phyloP scores from a whole-genome alignment of 306 rosid genomes.

The Medicago truncatula region DNA sequence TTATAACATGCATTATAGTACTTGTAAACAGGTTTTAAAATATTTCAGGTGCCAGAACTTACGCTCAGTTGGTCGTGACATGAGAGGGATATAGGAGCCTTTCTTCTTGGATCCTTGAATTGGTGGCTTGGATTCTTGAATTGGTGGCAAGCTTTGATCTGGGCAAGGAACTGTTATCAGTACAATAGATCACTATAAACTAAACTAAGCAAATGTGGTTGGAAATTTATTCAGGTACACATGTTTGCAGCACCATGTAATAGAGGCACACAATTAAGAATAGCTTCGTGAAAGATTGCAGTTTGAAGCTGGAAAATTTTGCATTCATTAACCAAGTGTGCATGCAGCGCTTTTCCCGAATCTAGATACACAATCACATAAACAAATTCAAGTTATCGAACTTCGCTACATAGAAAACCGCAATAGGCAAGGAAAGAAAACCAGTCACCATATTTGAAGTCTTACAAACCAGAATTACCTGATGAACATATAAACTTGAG shows the following conservation, averaged over 20 bases:
- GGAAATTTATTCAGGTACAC: conserved; percentile 15
- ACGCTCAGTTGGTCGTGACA: conserved; percentile 94
- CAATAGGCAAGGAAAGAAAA: conserved; percentile 22
- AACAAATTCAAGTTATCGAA: conserved; percentile 32
- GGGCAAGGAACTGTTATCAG: conserved; percentile 45
- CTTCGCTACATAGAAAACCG: neutral
- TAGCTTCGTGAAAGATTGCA: conserved; percentile 81
- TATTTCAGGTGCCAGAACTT: conserved; percentile 49
- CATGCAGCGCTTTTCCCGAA: conserved; percentile 60
- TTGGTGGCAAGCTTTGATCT: conserved; percentile 54
- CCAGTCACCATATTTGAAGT: conserved; percentile 8
- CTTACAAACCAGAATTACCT: conserved; percentile 59
- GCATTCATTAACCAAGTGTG: conserved; percentile 71
- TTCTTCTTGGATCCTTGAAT: conserved; percentile 62
- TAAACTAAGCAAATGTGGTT: conserved; percentile 22
- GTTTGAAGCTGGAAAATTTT: conserved; percentile 76
- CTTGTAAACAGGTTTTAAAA: conserved; percentile 31
- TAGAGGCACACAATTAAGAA: conserved; percentile 59
- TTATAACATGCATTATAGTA: conserved; percentile 27
- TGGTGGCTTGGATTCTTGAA: conserved; percentile 49
- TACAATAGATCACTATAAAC: conserved; percentile 19
- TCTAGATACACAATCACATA: conserved; percentile 51
- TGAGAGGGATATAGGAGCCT: conserved; percentile 65
- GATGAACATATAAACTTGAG: conserved; percentile 74
- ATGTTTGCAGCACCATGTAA: conserved; percentile 56